Evolutionary conservation across 805 yeast genomes (phyloP), one percentile per base, ranked within the genome.

Genomic region (Kazachstania psychrophila): DNA sequence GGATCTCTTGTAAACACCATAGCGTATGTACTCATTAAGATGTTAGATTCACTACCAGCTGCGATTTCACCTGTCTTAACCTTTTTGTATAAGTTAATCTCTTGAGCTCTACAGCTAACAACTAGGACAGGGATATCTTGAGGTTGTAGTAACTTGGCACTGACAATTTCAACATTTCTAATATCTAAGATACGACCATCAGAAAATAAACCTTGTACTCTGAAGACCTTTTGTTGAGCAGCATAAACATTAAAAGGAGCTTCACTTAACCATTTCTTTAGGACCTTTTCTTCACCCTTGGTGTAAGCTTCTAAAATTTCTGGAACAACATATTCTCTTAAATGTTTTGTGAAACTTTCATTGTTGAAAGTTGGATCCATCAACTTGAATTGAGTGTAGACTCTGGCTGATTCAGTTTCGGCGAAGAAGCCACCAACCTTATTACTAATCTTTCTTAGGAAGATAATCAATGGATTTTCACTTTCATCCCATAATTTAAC

Each of bases 101-200:
- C 99, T 66, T 92, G 98, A 7, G 95, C 97, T 60, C 98, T 77
- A 57, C 96, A 87, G 34, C 94, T 83, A 43, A 87, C 84, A 36
- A 92, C 96, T 46, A 86, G 65, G 14, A 89, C 96, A 11, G 99
- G 99, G 24, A 77, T 70, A 57, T 89, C 89, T 48, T 86, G 81
- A 25, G 96, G 96, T 53, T 85, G 89, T 42, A 92, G 71, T 50
- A 79, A 66, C 66, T 85, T 87, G 44, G 94, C 86, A 43, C 87
- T 80, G 40, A 85, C 80, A 47, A 92, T 78, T 48, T 89, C 97
- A 29, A 88, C 94, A 36, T 95, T 94, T 65, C 99, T 77, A 49
- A 92, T 84, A 58, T 92, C 99, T 53, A 92, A 70, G 45, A 92
- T 85, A 46, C 77, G 76, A 31, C 96, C 89, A 51, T 92, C 98